phyloP scores from a whole-genome alignment of 176 grass and related monocot species.

The Carex kokanica region DNA sequence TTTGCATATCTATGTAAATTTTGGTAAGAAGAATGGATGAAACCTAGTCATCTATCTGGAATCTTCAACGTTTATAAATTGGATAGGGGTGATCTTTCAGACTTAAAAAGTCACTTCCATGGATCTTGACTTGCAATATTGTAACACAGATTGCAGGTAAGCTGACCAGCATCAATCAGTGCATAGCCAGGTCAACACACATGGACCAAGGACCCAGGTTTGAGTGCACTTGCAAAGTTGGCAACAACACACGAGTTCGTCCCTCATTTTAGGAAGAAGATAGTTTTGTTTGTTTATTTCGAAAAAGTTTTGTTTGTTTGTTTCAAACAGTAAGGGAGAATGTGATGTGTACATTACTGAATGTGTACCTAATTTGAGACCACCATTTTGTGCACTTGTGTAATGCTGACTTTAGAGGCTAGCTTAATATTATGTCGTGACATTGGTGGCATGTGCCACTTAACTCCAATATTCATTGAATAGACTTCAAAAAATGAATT shows the following conservation, averaged over 20 bases:
- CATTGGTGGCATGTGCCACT: too few relatives aligned
- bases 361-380: not conserved
- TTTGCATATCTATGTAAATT: not conserved
- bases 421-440: not conserved
- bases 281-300: not conserved
- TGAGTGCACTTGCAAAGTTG: conserved; percentile 54
- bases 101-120: not conserved
- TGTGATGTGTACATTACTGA: not conserved
- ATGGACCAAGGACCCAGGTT: conserved; percentile 67
- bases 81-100: not conserved
- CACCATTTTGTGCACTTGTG: not conserved
- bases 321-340: not conserved
- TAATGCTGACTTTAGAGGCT: not conserved
- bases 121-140: not conserved
- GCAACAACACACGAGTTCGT: conserved; percentile 44
- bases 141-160: conserved; percentile 85
- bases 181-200: conserved; percentile 55
- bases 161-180: conserved; percentile 78
- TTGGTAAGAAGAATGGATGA: not conserved
- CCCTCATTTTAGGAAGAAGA: not conserved
- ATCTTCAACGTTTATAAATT: not conserved
- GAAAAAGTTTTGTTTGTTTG: not conserved
- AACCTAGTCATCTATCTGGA: not conserved
- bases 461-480: too few relatives aligned
- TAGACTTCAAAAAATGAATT: too few relatives aligned